Evolutionary conservation across 176 grass and related monocot genomes (phyloP).

Genomic region (Carex pumila): DNA sequence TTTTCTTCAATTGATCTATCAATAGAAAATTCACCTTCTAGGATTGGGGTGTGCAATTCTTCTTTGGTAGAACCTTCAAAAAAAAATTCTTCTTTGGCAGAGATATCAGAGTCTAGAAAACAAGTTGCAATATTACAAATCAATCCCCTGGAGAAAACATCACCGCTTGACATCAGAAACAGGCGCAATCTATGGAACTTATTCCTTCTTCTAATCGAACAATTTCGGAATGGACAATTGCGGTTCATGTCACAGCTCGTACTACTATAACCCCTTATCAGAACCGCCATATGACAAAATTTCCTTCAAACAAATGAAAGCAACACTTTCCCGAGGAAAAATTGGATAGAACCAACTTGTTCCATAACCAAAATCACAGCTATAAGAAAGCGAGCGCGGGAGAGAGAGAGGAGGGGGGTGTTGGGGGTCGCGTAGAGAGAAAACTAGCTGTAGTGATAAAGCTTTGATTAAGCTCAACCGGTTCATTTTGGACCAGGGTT

Average conservation of each 20-base stretch:
- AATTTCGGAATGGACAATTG: background rate
- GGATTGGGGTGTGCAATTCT: background rate
- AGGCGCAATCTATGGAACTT: background rate
- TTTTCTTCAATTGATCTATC: conserved; percentile 17
- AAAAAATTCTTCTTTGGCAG: conserved; percentile 27
- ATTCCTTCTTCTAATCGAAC: background rate
- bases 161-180: background rate
- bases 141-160: background rate
- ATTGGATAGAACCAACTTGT: background rate
- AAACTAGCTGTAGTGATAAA: background rate
- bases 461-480: background rate
- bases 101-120: conserved; percentile 29
- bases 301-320: background rate
- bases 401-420: background rate
- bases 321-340: background rate
- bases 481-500: background rate
- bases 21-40: background rate
- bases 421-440: background rate
- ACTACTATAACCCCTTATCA: conserved; percentile 42
- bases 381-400: background rate
- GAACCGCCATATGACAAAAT: conserved; percentile 26
- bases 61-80: conserved; percentile 16
- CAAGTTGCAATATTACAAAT: conserved; percentile 38
- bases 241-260: conserved; percentile 20
- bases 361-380: background rate